Evolutionary conservation across 345 rosid genomes (phyloP).

Genomic region (Euphorbia tirucalli): DNA sequence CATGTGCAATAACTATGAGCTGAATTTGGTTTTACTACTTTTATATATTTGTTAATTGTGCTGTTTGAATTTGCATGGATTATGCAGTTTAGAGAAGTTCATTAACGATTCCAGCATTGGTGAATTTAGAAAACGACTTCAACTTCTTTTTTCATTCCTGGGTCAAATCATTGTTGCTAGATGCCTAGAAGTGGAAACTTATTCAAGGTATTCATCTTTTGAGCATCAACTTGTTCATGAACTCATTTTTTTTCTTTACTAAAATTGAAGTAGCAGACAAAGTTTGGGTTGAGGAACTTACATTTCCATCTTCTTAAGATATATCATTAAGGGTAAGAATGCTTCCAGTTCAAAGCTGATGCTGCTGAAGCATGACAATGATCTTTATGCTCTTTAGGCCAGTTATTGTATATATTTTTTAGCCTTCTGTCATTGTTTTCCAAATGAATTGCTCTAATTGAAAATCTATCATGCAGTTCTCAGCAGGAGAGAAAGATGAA

Average conservation of each 20-base stretch:
- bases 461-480: conserved; percentile 41
- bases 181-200: conserved; percentile 39
- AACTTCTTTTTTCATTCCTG: conserved; percentile 77
- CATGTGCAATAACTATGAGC: conserved; percentile 15
- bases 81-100: conserved; percentile 81
- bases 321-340: no score
- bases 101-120: conserved; percentile 80
- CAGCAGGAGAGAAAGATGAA: conserved; percentile 52
- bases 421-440: neutral
- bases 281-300: no score
- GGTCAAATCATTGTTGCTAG: conserved; percentile 64
- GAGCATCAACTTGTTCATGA: neutral
- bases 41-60: neutral
- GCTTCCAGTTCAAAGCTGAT: no score
- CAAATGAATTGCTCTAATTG: conserved; percentile 21
- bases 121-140: conserved; percentile 83
- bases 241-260: neutral
- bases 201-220: conserved; percentile 50
- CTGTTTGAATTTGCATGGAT: conserved; percentile 8
- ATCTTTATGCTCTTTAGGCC: neutral
- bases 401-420: neutral
- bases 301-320: no score
- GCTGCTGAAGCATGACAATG: no score
- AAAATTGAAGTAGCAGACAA: no score
- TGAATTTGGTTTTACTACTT: neutral